Percentiles rank a stretch among this genome's conserved stretches.
Conservation (phyloP, 2,329 filamentous ascomycete species). For the Teratosphaeria destructans region DNA sequence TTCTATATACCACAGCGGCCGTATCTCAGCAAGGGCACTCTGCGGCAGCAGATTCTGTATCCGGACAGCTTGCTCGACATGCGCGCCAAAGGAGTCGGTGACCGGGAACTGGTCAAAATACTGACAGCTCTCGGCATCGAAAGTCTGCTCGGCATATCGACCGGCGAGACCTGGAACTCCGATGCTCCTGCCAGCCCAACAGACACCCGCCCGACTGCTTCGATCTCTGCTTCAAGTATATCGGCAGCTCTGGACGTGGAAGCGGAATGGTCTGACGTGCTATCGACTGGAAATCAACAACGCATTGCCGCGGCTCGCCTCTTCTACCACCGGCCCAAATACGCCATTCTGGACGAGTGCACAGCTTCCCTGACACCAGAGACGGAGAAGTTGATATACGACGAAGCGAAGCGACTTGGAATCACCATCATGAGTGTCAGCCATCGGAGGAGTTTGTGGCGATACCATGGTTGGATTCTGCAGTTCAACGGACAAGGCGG, state of each 20-base stretch:
- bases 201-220: slow-evolving; percentile 6
- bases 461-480: slow-evolving; percentile 87
- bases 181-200: slow-evolving; percentile 5
- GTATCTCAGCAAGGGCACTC: slow-evolving; percentile 79
- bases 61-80: slow-evolving; percentile 82
- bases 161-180: slow-evolving; percentile 18
- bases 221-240: slow-evolving; percentile 1
- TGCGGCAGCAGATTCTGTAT: slow-evolving; percentile 96
- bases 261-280: slow-evolving; percentile 90
- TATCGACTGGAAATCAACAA: slow-evolving; percentile 88
- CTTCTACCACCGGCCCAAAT: slow-evolving; percentile 86
- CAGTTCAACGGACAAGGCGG: slow-evolving; percentile 94
- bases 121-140: slow-evolving; percentile 74
- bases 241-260: slow-evolving; percentile 72
- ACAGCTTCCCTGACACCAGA: slow-evolving; percentile 92
- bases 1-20: slow-evolving; percentile 97
- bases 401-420: slow-evolving; percentile 79
- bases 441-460: slow-evolving; percentile 85
- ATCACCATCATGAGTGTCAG: slow-evolving; percentile 97
- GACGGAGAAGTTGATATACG: slow-evolving; percentile 93
- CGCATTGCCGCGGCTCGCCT: slow-evolving; percentile 91
- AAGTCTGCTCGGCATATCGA: slow-evolving; percentile 66
- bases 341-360: slow-evolving; percentile 95
- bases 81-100: slow-evolving; percentile 72
- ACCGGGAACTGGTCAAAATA: slow-evolving; percentile 67